Conservation (phyloP, 768 basidiomycete genomes). For the Pholiota conissans region DNA sequence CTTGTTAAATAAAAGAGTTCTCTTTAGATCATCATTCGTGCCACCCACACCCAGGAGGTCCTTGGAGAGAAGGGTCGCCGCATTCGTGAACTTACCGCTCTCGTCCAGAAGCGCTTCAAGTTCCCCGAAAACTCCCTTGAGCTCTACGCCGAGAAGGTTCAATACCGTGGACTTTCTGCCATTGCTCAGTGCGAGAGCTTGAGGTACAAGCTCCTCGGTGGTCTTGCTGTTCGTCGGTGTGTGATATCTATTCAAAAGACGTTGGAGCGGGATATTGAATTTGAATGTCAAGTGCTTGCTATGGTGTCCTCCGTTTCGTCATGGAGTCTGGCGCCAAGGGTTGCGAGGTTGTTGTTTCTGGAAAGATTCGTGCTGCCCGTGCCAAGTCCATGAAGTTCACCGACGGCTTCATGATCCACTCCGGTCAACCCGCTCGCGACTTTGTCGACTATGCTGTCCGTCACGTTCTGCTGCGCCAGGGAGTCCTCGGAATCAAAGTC, state of each 20-base stretch:
- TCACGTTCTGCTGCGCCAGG: conserved; percentile 96
- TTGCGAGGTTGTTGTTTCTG: conserved; percentile 99
- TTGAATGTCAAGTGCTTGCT: conserved; percentile 54
- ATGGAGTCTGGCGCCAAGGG: conserved; percentile 99
- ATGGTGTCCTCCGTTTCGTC: conserved; percentile 99
- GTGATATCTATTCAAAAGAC: conserved; percentile 27
- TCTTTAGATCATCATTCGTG: conserved; percentile 94
- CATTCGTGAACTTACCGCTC: conserved; percentile 96
- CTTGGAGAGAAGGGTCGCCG: conserved; percentile 99
- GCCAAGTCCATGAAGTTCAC: conserved; percentile 99
- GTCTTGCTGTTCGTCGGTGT: conserved; percentile 96
- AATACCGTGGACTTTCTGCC: conserved; percentile 96
- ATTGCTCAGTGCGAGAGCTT: conserved; percentile 98
- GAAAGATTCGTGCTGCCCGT: conserved; percentile 99
- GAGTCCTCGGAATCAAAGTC: conserved; percentile 99
- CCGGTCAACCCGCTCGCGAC: conserved; percentile 95
- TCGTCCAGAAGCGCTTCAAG: conserved; percentile 99
- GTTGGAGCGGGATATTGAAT: not conserved
- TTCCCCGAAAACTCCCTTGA: conserved; percentile 99
- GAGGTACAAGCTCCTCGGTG: conserved; percentile 98
- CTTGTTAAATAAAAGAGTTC: not conserved
- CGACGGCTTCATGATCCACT: conserved; percentile 99
- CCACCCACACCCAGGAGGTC: conserved; percentile 98
- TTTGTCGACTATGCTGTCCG: conserved; percentile 98
- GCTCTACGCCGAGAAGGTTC: conserved; percentile 99